Evolutionary conservation across 257 asterid species (phyloP).

Genomic region (Fraxinus americana): DNA sequence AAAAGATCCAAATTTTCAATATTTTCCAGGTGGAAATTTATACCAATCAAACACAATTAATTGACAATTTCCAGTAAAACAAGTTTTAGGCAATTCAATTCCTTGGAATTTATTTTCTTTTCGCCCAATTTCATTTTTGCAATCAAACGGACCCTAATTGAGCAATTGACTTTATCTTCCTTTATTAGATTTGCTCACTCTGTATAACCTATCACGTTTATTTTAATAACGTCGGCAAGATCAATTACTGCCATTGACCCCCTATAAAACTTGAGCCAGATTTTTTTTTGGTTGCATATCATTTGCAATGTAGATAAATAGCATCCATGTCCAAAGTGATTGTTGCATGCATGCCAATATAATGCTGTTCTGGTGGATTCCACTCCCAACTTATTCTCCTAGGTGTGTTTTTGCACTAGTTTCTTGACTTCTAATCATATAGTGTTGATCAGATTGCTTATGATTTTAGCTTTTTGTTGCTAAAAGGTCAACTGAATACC

Average conservation of each 20-base stretch:
- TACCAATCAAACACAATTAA: no score
- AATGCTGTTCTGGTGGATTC: background rate
- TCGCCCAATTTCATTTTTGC: no score
- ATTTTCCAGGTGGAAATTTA: no score
- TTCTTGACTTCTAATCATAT: background rate
- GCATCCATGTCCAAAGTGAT: background rate
- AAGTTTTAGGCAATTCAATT: no score
- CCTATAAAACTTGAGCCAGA: background rate
- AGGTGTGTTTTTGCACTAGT: background rate
- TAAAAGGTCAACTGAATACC: background rate
- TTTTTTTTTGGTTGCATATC: constrained; percentile 2
- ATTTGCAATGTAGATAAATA: background rate
- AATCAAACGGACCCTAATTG: background rate
- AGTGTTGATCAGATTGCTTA: background rate
- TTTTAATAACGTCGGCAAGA: background rate
- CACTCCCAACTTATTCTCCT: background rate
- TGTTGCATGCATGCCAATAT: constrained; percentile 1
- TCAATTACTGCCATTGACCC: background rate
- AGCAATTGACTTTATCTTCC: constrained; percentile 12
- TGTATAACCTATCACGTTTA: background rate
- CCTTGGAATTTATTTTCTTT: no score
- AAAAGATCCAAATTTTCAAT: no score
- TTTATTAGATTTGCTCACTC: constrained; percentile 1
- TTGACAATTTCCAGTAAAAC: no score
- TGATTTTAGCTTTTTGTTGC: background rate